Conservation (phyloP, 2,329 filamentous ascomycete species). For the Xylariaceae sp. region DNA sequence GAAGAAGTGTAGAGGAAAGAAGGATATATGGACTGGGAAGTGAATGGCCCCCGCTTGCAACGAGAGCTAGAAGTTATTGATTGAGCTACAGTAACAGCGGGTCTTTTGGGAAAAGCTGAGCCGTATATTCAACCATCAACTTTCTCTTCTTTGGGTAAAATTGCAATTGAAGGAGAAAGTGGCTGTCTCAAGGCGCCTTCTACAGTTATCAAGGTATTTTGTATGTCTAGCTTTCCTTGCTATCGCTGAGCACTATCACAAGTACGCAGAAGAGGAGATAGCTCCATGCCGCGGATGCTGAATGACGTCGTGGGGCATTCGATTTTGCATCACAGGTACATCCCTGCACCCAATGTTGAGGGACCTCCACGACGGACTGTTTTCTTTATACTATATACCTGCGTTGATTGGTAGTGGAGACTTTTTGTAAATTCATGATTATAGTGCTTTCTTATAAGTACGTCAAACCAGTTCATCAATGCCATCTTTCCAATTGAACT, state of each 20-base stretch:
- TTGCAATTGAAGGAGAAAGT: neutral
- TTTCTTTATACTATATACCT: no score
- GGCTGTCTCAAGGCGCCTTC: neutral
- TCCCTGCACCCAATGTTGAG: constrained; percentile 13
- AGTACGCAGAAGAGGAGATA: constrained; percentile 24
- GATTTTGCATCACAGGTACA: constrained; percentile 9
- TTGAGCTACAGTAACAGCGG: constrained; percentile 9
- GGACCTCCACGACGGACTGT: no score
- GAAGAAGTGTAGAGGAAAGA: constrained; percentile 6
- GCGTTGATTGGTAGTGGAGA: no score
- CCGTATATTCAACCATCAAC: no score
- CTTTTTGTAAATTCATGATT: no score
- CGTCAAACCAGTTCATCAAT: neutral
- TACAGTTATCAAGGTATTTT: neutral
- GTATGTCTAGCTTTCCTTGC: no score
- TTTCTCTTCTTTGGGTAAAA: no score
- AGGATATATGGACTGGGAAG: neutral
- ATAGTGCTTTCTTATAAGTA: no score
- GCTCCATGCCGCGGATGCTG: constrained; percentile 23
- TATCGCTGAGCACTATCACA: neutral
- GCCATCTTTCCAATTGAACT: neutral
- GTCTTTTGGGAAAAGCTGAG: neutral
- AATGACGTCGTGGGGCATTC: constrained; percentile 42
- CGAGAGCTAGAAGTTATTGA: constrained; percentile 10
- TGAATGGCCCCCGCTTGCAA: constrained; percentile 1